These are phyloP conservation scores for Solanum hybrid DNA, from an alignment of 305 asterid species.

Conservation along the genomic window DNA sequence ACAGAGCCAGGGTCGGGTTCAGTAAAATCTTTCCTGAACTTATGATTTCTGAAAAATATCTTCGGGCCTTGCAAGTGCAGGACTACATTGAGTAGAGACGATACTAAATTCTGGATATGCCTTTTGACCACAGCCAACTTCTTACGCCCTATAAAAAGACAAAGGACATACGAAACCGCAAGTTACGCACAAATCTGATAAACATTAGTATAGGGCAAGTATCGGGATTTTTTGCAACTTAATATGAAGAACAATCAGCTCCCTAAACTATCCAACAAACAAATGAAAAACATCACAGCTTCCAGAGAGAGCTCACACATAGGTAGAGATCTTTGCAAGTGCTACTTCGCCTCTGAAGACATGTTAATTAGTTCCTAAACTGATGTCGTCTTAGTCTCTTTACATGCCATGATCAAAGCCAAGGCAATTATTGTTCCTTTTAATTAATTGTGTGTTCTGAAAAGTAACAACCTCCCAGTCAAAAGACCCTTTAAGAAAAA, in stretches of 20 bases:
- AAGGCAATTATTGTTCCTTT: background rate
- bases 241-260: background rate
- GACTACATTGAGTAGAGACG: constrained; percentile 67
- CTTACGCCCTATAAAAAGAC: constrained; percentile 49
- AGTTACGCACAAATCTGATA: background rate
- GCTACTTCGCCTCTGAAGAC: background rate
- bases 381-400: background rate
- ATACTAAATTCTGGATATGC: constrained; percentile 61
- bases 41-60: constrained; percentile 33
- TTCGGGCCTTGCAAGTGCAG: constrained; percentile 71
- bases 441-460: background rate
- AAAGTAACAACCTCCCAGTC: background rate
- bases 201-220: background rate
- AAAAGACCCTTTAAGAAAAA: background rate
- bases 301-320: background rate
- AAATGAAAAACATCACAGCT: background rate
- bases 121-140: constrained; percentile 47
- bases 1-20: constrained; percentile 76
- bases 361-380: background rate
- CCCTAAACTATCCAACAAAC: background rate
- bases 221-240: background rate
- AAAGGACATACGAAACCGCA: background rate
- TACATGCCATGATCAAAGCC: background rate
- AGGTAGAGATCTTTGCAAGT: background rate
- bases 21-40: constrained; percentile 21